A percentile compares a stretch with the other conserved stretches of the same genome.
phyloP scores from a whole-genome alignment of 805 yeast species.

The Maudiozyma serrabonitensis region DNA sequence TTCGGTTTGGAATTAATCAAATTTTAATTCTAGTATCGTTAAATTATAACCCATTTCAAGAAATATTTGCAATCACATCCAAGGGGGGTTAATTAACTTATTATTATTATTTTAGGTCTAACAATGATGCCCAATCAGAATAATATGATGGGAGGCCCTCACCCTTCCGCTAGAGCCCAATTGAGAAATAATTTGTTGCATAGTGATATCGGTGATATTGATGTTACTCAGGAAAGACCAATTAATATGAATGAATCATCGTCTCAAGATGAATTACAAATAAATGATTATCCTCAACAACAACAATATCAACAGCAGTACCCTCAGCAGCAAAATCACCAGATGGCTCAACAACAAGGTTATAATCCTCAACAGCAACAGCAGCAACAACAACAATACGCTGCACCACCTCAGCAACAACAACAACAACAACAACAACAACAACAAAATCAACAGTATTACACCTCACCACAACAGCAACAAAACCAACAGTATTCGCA shows the following conservation, averaged over 20 bases:
- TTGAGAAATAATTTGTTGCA: conserved; percentile 32
- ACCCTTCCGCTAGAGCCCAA: conserved; percentile 9
- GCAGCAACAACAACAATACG: conserved; percentile 5
- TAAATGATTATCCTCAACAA: background rate
- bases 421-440: conserved; percentile 5
- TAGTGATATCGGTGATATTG: conserved; percentile 36
- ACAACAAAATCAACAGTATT: conserved; percentile 2
- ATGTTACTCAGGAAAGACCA: conserved; percentile 36
- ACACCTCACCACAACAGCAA: background rate
- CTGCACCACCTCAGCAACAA: conserved; percentile 3
- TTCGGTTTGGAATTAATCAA: too few species aligned
- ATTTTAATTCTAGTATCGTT: conserved; percentile 9
- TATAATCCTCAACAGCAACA: conserved; percentile 7
- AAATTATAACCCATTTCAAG: too few species aligned
- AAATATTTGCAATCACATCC: too few species aligned
- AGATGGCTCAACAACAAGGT: background rate
- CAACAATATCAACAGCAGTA: conserved; percentile 4
- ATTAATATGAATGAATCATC: conserved; percentile 7
- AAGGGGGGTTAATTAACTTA: too few species aligned
- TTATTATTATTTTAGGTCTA: background rate
- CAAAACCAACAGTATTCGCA: conserved; percentile 7
- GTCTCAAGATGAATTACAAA: background rate
- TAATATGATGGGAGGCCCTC: background rate
- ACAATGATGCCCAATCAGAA: background rate
- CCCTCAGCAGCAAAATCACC: conserved; percentile 4